Percentiles rank a stretch among this genome's conserved stretches.
These are phyloP conservation scores for Fimicolochytrium jonesii DNA, from an alignment of 192 early-diverging fungal genomes.

Conservation along the genomic window DNA sequence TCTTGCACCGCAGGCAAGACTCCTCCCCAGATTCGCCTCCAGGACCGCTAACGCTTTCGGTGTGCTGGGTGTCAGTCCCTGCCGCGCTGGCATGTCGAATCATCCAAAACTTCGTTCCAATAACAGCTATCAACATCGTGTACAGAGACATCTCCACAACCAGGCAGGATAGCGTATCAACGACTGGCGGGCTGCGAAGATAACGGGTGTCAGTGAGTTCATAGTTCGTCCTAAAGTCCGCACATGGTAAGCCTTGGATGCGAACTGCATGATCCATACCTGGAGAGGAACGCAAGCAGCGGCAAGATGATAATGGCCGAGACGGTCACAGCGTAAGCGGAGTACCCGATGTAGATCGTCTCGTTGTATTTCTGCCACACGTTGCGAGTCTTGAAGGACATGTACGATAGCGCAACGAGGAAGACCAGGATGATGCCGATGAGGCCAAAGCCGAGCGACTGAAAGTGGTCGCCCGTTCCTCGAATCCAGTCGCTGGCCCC, in stretches of 20 bases:
- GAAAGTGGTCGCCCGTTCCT: conserved; percentile 10
- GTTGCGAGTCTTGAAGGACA: conserved; percentile 15
- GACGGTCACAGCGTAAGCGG: conserved; percentile 10
- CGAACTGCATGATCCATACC: too few species aligned
- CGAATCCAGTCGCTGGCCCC: conserved; percentile 14
- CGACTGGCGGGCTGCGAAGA: conserved; percentile 10
- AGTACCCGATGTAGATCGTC: conserved; percentile 11
- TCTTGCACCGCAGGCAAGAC: neutral
- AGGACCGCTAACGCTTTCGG: neutral
- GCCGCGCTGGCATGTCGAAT: neutral
- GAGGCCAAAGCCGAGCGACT: conserved; percentile 4
- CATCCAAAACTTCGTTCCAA: conserved; percentile 9
- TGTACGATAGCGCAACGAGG: conserved; percentile 1
- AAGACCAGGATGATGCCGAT: conserved; percentile 6
- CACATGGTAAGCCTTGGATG: too few species aligned
- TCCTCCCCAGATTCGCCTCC: neutral
- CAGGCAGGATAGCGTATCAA: conserved; percentile 12
- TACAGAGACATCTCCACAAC: conserved; percentile 14
- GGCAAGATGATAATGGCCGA: conserved; percentile 19
- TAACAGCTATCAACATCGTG: conserved; percentile 12
- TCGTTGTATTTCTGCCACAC: conserved; percentile 15
- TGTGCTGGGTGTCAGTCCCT: neutral
- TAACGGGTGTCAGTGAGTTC: too few species aligned
- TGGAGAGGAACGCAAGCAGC: neutral
- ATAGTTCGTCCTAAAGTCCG: too few species aligned